Evolutionary conservation across 805 yeast genomes (phyloP), one percentile per base, ranked within the genome.

Genomic region (Starmera dryadoides): DNA sequence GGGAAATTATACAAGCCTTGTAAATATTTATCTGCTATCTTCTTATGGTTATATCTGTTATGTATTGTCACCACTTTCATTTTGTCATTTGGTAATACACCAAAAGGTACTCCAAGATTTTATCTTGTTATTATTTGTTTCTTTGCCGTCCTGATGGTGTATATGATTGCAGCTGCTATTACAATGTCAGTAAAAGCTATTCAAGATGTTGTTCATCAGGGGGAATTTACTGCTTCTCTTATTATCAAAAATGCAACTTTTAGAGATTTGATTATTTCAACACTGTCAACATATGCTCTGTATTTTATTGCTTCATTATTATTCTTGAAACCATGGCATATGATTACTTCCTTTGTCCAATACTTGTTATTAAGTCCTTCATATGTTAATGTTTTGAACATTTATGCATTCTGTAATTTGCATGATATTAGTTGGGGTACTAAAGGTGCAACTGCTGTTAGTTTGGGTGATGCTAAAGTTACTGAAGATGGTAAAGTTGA

Each of bases 341-440:
- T 91, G 91, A 59, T 87, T 46, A 88, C 97, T 0, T 80, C 93
- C 36, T 85, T 88, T 58, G 50, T 76, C 20, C 98, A 91, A 61
- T 91, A 91, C 56, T 59, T 91, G 42, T 61, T 91, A 44, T 62
- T 91, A 41, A 79, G 89, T 46, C 98, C 98, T 0, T 77, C 94
- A 0, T 93, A 89, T 59, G 80, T 88, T 62, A 89, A 91, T 54
- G 91, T 89, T 38, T 68, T 91, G 56, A 88, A 87, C 60, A 91
- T 91, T 44, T 91, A 91, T 62, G 95, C 98, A 3, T 89, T 91
- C 59, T 89, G 97, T 68, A 91, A 91, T 62, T 82, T 91, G 44
- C 96, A 91, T 60, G 98, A 91, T 66, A 80, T 91, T 35, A 85
- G 96, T 6, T 91, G 98, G 98, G 98, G 98, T 58, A 91, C 96